A percentile compares a stretch with the other conserved stretches of the same genome.
These are phyloP conservation scores for Globomyces sp. DNA, from an alignment of 371 early-diverging fungal species.

Conservation along the genomic window DNA sequence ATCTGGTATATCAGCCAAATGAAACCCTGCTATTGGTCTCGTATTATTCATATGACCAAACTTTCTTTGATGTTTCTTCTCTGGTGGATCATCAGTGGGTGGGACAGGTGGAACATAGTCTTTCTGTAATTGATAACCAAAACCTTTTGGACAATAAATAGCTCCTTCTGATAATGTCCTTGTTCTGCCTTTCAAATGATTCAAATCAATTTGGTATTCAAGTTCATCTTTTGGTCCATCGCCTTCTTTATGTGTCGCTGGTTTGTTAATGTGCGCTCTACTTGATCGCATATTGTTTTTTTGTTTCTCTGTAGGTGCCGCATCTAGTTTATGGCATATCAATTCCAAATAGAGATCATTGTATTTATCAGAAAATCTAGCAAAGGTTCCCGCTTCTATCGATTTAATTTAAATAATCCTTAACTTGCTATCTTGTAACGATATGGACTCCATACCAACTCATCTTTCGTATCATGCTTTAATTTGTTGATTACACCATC, in stretches of 20 bases:
- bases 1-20: neutral
- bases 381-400: constrained; percentile 27
- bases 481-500: constrained; percentile 40
- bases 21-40: neutral
- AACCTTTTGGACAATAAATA: constrained; percentile 17
- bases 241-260: neutral
- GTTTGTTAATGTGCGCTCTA: neutral
- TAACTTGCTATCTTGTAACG: constrained; percentile 20
- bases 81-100: neutral
- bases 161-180: constrained; percentile 39
- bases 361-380: constrained; percentile 34
- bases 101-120: neutral
- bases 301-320: neutral
- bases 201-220: constrained; percentile 30
- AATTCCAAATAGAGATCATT: constrained; percentile 38
- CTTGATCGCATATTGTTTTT: neutral
- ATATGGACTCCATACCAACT: constrained; percentile 33
- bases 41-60: neutral
- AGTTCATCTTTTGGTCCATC: constrained; percentile 12
- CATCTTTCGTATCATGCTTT: constrained; percentile 39
- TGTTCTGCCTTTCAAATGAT: constrained; percentile 34
- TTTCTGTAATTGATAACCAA: constrained; percentile 10
- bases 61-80: neutral
- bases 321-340: constrained; percentile 24
- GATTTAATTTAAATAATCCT: neutral